These are phyloP conservation scores for Tothia fuscella DNA, from an alignment of 2,329 filamentous ascomycete genomes.

Conservation along the genomic window DNA sequence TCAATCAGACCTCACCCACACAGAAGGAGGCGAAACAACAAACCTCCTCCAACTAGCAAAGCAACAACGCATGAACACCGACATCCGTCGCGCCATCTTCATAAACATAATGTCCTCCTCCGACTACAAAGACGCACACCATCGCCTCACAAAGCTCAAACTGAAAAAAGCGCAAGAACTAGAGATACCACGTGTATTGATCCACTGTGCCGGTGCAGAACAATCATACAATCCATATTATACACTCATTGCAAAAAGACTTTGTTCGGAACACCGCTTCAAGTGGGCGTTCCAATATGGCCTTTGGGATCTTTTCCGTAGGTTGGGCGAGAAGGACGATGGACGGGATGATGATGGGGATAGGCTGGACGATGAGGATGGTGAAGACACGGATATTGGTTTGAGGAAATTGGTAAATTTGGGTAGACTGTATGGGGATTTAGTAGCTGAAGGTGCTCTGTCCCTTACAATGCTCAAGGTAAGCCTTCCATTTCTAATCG, in stretches of 20 bases:
- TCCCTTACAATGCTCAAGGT: conserved; percentile 45
- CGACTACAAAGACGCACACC: conserved; percentile 73
- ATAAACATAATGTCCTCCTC: conserved; percentile 75
- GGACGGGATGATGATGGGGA: conserved; percentile 45
- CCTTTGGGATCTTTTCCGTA: conserved; percentile 74
- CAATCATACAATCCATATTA: conserved; percentile 87
- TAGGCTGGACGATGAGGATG: conserved; percentile 42
- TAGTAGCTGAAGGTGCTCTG: conserved; percentile 49
- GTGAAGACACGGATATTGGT: conserved; percentile 38
- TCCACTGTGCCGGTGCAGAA: conserved; percentile 79
- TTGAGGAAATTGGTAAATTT: conserved; percentile 53
- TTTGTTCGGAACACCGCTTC: conserved; percentile 64
- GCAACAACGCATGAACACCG: conserved; percentile 76
- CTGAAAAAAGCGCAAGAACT: conserved; percentile 77
- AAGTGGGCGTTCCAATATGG: conserved; percentile 79
- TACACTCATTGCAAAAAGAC: conserved; percentile 64
- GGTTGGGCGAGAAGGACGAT: conserved; percentile 69
- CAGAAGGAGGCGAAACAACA: conserved; percentile 24
- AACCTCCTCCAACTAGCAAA: conserved; percentile 65
- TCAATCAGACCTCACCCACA: conserved; percentile 8
- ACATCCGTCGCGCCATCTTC: conserved; percentile 83
- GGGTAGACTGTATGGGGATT: conserved; percentile 51
- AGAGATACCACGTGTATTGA: conserved; percentile 76
- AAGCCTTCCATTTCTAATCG: not conserved
- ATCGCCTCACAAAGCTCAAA: conserved; percentile 66